A percentile compares a stretch with the other conserved stretches of the same genome.
Evolutionary conservation across 2,329 filamentous ascomycete species (phyloP).

Genomic region (Fusarium clavum): DNA sequence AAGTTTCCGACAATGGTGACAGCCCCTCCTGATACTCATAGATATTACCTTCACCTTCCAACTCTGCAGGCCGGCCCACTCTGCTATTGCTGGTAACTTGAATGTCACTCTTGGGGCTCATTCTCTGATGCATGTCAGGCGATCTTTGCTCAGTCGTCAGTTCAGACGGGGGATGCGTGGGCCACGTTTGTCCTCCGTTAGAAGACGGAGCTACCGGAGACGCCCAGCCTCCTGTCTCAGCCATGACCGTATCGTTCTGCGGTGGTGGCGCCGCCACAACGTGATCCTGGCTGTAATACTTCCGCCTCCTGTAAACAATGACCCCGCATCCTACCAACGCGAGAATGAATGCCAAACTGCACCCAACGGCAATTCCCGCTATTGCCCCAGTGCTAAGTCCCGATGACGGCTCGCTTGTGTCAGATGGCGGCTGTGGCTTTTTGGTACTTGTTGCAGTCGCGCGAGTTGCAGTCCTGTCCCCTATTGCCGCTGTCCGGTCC

Average conservation of each 20-base stretch:
- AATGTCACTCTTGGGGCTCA: not conserved
- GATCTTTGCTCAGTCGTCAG: not conserved
- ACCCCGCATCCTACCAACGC: not conserved
- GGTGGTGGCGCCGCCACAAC: slow-evolving; percentile 7
- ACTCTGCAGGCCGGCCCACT: not conserved
- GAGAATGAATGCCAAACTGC: not conserved
- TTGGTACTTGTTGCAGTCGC: not conserved
- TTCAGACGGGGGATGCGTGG: not conserved
- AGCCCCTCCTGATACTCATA: not conserved
- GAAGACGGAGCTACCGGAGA: not conserved
- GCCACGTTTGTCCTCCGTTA: not conserved
- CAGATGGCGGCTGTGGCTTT: not conserved
- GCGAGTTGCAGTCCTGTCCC: not conserved
- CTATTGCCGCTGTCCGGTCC: not conserved
- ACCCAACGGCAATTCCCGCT: slow-evolving; percentile 12
- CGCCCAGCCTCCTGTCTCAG: not conserved
- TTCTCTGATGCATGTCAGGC: not conserved
- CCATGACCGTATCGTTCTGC: not conserved
- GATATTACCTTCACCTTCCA: not conserved
- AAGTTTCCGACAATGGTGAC: not conserved
- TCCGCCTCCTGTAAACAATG: not conserved
- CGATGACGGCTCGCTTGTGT: not conserved
- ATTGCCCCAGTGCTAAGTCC: slow-evolving; percentile 4
- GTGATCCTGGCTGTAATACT: slow-evolving; percentile 6
- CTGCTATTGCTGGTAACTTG: not conserved